Evolutionary conservation across 208 protist species (phyloP).

Genomic region (Naegleria gruberi): DNA sequence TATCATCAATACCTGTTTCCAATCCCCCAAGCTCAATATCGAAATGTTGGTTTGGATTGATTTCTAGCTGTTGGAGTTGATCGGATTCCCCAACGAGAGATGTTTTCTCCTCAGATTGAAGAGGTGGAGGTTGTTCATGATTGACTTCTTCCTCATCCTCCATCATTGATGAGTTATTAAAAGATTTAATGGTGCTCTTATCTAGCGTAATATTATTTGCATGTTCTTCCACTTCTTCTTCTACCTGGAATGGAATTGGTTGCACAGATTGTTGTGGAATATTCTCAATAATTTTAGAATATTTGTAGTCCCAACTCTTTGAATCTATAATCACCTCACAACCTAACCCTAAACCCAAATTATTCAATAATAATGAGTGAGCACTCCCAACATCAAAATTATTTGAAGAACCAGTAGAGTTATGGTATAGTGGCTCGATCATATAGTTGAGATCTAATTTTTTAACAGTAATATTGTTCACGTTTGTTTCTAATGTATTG

Average conservation of each 20-base stretch:
- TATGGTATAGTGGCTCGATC: constrained; percentile 57
- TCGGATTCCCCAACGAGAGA: too few species aligned
- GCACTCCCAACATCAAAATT: constrained; percentile 35
- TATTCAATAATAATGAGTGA: constrained; percentile 50
- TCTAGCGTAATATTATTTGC: not conserved
- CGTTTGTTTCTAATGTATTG: constrained; percentile 47
- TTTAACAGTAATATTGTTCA: constrained; percentile 39
- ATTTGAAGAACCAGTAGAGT: constrained; percentile 34
- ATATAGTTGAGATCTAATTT: constrained; percentile 40
- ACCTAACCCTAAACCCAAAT: constrained; percentile 33
- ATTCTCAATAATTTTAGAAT: not conserved
- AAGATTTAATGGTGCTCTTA: not conserved
- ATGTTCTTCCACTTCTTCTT: not conserved
- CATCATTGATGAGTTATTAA: not conserved
- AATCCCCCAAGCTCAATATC: not conserved
- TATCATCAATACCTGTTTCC: not conserved
- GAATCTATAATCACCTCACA: constrained; percentile 53
- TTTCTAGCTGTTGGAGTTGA: not conserved
- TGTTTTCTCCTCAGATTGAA: not conserved
- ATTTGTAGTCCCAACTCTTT: not conserved
- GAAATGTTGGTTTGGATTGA: not conserved
- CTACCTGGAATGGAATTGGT: not conserved
- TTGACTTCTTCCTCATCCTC: not conserved
- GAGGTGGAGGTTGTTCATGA: not conserved
- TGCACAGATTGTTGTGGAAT: not conserved